A percentile compares a stretch with the other conserved stretches of the same genome.
Evolutionary conservation across 2,329 filamentous ascomycete genomes (phyloP).

Genomic region (Cryoendolithus antarcticus): DNA sequence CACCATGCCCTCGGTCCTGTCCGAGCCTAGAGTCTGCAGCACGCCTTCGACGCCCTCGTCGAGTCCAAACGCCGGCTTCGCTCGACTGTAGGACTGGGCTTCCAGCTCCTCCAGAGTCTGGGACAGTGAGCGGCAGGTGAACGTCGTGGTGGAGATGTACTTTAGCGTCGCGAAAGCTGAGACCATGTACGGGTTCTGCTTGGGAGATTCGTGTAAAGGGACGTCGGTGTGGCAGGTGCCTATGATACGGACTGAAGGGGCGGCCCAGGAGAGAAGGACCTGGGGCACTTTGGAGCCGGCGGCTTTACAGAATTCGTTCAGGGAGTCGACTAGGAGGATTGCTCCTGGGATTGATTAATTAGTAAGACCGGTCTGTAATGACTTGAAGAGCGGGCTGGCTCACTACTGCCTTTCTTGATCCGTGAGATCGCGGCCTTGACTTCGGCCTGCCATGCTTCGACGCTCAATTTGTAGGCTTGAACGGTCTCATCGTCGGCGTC

Average conservation of each 20-base stretch:
- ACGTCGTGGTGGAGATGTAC: conserved; percentile 80
- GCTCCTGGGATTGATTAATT: conserved; percentile 32
- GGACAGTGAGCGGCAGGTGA: conserved; percentile 59
- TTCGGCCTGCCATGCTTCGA: conserved; percentile 20
- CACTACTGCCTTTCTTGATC: conserved; percentile 1
- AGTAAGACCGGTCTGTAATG: background rate
- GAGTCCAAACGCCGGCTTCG: conserved; percentile 67
- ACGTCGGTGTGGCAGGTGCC: conserved; percentile 75
- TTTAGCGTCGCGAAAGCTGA: conserved; percentile 58
- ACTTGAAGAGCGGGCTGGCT: background rate
- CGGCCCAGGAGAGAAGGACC: conserved; percentile 60
- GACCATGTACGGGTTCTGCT: conserved; percentile 46
- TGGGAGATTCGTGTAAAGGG: conserved; percentile 45
- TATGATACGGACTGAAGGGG: conserved; percentile 56
- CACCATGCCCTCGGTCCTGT: conserved; percentile 49
- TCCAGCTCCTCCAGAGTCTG: conserved; percentile 63
- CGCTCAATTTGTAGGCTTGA: conserved; percentile 19
- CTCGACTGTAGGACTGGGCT: conserved; percentile 63
- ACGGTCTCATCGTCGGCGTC: conserved; percentile 45
- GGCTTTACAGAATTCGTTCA: conserved; percentile 51
- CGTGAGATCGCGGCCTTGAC: conserved; percentile 8
- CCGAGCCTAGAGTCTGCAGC: conserved; percentile 51
- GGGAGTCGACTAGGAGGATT: conserved; percentile 64
- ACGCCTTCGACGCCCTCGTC: conserved; percentile 67
- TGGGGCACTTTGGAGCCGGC: conserved; percentile 47